Evolutionary conservation across 2,329 filamentous ascomycete species (phyloP).

Genomic region (Teratosphaeria zuluensis): DNA sequence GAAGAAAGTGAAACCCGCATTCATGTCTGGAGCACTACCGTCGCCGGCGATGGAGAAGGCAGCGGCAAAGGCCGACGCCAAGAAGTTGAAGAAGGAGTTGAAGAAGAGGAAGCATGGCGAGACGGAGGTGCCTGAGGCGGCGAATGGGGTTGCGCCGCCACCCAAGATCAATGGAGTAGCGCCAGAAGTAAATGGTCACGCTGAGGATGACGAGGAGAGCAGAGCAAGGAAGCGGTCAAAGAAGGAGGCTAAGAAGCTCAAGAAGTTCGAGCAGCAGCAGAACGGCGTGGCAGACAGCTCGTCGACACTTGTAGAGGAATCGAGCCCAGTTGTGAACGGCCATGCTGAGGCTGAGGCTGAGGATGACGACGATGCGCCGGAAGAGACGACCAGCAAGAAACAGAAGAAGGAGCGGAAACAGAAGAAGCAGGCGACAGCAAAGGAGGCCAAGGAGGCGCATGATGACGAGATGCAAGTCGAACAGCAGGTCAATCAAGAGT

Average conservation of each 20-base stretch:
- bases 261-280: constrained; percentile 2
- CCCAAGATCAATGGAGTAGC: constrained; percentile 4
- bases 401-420: constrained; percentile 6
- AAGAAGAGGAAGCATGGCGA: constrained; percentile 22
- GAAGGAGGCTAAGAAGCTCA: constrained; percentile 10
- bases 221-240: constrained; percentile 15
- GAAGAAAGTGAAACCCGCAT: constrained; percentile 15
- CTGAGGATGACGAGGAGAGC: constrained; percentile 11
- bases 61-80: constrained; percentile 12
- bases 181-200: background rate
- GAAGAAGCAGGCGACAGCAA: constrained; percentile 6
- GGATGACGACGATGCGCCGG: background rate
- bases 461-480: constrained; percentile 14
- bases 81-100: constrained; percentile 23
- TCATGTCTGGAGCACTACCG: constrained; percentile 26
- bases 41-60: constrained; percentile 18
- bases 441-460: constrained; percentile 5
- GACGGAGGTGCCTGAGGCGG: constrained; percentile 4
- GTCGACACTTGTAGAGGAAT: background rate
- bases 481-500: constrained; percentile 20
- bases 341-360: background rate
- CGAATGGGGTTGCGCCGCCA: constrained; percentile 2
- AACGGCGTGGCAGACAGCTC: background rate
- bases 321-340: background rate
- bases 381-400: background rate